Base-by-base conservation (phyloP, 1,139 yeast species). In the Suhomyces taliae region DNA sequence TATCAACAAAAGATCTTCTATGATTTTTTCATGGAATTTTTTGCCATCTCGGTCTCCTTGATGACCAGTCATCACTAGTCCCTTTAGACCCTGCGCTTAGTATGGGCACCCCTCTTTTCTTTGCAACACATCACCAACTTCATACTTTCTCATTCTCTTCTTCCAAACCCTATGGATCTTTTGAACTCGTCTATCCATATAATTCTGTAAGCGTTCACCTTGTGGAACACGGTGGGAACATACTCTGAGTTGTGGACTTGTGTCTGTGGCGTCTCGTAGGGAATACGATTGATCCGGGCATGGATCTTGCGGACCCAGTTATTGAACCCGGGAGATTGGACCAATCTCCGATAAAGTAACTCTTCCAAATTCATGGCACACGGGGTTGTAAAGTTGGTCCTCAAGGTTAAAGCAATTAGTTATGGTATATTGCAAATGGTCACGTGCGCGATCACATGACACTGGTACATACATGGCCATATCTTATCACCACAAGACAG, bases 131-230 rank as follows among this genome's bases (percentile, higher is more conserved):
- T 19, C 4, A 19, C 24, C 24, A 19, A 19, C 24, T 4, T 4
- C 6, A 4, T 6, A 6, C 34, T 14, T n/a, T 40, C 27, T 41
- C 27, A 12, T 2, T 15, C 15, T 37, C 34, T 34, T 34, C 41
- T 34, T 19, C 45, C 31, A 11, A 82, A 60, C 15, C 83, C 77
- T 51, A 85, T 70, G 0, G 81, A 64, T 31, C 77, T 67, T 56
- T 81, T 80, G 61, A 85, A 57, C 62, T 88, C 95, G 56, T 84
- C 83, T 52, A 70, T 62, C 70, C 88, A 86, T 15, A 88, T 62
- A n/a, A 76, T 56, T 37, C 85, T 62, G 58, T 77, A 86, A 0
- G 93, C 93, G 53, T 79, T 82, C 36, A 79, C 54, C 58, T 79
- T 84, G 42, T 85, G 90, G 19, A 59, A 48, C 1, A 63, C 35